These are phyloP conservation scores for Setaria italica DNA, from an alignment of 202 grass and related monocot genomes.

Conservation along the genomic window DNA sequence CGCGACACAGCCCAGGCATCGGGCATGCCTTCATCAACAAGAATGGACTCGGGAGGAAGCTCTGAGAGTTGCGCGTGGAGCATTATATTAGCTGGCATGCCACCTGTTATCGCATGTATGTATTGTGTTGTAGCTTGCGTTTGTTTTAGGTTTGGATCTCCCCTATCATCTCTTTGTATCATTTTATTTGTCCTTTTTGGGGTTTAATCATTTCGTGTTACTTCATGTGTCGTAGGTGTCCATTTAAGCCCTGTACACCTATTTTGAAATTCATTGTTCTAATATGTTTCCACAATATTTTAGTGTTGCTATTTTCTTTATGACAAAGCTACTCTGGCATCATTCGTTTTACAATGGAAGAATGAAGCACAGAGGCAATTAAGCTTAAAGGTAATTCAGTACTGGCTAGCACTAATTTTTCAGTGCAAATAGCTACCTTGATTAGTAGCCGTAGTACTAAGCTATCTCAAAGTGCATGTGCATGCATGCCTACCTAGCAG, in stretches of 20 bases:
- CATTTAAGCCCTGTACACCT: neutral
- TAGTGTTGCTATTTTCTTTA: neutral
- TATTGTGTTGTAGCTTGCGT: neutral
- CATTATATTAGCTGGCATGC: neutral
- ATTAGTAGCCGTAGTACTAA: neutral
- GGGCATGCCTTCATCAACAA: conserved; percentile 56
- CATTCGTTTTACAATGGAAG: no score
- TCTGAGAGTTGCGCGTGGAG: neutral
- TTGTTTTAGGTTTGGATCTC: neutral
- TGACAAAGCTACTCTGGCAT: neutral
- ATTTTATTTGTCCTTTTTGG: neutral
- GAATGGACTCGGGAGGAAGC: conserved; percentile 24
- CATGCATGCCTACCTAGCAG: neutral
- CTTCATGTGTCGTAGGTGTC: neutral
- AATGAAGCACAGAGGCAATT: neutral
- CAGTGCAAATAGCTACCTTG: neutral
- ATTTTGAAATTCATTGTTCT: neutral
- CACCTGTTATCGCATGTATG: conserved; percentile 1
- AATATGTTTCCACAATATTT: neutral
- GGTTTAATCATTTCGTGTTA: neutral
- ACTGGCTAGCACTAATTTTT: neutral
- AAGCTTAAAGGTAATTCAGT: neutral
- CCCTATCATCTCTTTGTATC: neutral
- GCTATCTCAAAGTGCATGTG: neutral
- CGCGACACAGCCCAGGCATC: conserved; percentile 53